These are phyloP conservation scores for Babesia ovis DNA, from an alignment of 169 alveolate species.

Conservation along the genomic window DNA sequence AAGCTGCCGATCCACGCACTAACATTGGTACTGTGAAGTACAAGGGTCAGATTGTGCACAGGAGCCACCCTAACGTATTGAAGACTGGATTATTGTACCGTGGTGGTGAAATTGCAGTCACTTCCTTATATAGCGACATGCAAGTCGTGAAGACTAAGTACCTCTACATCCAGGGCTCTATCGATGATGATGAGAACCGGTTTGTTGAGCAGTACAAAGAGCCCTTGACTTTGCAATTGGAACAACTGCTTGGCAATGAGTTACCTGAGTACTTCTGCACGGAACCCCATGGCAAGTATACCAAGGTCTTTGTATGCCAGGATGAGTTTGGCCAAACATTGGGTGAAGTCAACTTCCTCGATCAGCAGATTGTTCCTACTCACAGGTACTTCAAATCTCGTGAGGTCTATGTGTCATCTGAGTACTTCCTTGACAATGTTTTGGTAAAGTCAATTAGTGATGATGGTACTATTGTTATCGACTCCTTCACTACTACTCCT, in stretches of 20 bases:
- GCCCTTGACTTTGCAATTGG: slow-evolving; percentile 4
- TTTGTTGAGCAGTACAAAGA: slow-evolving; percentile 42
- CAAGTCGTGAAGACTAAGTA: slow-evolving; percentile 5
- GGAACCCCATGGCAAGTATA: slow-evolving; percentile 25
- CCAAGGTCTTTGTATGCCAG: slow-evolving; percentile 34
- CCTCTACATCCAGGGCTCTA: not conserved
- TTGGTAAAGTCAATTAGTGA: slow-evolving; percentile 21
- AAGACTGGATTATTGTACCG: slow-evolving; percentile 2
- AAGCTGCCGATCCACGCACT: not conserved
- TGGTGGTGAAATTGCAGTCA: slow-evolving; percentile 2
- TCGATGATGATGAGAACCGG: not conserved
- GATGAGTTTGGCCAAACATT: slow-evolving; percentile 18
- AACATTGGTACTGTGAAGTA: slow-evolving; percentile 43
- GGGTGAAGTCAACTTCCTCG: slow-evolving; percentile 27
- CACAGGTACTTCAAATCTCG: slow-evolving; percentile 12
- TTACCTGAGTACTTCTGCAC: slow-evolving; percentile 23
- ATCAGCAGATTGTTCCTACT: not conserved
- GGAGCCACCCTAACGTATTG: not conserved
- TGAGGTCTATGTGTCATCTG: slow-evolving; percentile 24
- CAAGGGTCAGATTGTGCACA: slow-evolving; percentile 5
- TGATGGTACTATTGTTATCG: slow-evolving; percentile 25
- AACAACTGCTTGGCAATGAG: not conserved
- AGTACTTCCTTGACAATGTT: slow-evolving; percentile 16
- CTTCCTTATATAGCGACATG: not conserved
- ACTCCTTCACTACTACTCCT: slow-evolving; percentile 1